Evolutionary conservation across 352 stramenopile genomes (phyloP), one percentile per base, ranked within the genome.

Genomic region (Phytophthora hybrid): DNA sequence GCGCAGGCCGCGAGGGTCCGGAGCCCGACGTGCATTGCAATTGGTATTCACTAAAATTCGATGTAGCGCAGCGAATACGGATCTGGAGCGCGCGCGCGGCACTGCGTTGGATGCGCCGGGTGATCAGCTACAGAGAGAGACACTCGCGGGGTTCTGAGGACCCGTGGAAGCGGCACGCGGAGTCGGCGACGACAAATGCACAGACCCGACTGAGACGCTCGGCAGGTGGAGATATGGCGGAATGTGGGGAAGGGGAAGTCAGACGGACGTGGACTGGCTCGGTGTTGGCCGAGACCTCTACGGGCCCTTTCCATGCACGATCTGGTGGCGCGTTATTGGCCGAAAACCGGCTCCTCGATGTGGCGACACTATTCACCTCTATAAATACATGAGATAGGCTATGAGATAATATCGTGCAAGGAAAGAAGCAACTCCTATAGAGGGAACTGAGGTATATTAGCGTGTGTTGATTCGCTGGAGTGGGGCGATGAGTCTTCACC

Each of bases 261-360:
- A 73, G 64, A 65, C 52, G 54, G 41, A 63, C 39, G 10, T 69
- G 63, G 70, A 74, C 71, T 77, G 71, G 65, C 71, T 74, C 63
- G 16, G 60, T 41, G 23, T 14, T 1, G 41, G 41, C 63, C 51
- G 23, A 39, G 51, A 61, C 62, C 52, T 70, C 53, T 62, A 77
- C 59, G 37, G 16, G 29, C 32, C 34, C 4, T 1, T 52, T 52
- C 19, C 65, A 52, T 63, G 23, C 32, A 29, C 52, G 1, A 0
- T 8, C 14, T 21, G 29, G 23, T 10, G n/a, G 1, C 21, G 10
- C 19, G 11, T 34, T 39, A 69, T 69, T 69, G 52, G 62, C 41
- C 19, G 60, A 59, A 52, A 66, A 37, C 11, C 21, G 23, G 4
- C 47, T 29, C n/a, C 47, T 16, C 47, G 47, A 54, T 29, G 47